phyloP scores from a whole-genome alignment of 140 eudicot species.

The Senecio squalidus region DNA sequence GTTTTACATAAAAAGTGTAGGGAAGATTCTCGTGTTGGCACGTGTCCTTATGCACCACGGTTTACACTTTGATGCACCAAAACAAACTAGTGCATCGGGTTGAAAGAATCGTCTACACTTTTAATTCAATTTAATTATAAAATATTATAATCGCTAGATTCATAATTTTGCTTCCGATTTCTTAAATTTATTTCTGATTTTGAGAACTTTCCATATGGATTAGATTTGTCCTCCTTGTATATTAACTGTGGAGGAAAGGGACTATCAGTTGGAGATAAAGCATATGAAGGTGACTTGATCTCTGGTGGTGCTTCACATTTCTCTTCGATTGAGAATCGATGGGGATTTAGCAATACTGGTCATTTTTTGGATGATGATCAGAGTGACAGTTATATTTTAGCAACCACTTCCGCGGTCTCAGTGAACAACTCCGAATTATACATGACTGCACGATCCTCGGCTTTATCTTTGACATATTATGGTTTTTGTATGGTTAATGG shows the following conservation, averaged over 20 bases:
- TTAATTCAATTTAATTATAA: too few relatives aligned
- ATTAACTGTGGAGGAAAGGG: conserved; percentile 57
- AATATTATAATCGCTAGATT: background rate
- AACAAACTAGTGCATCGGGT: too few relatives aligned
- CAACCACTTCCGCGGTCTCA: conserved; percentile 8
- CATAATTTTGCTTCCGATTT: background rate
- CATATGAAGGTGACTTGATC: conserved; percentile 24
- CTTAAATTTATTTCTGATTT: background rate
- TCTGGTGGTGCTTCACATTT: conserved; percentile 29
- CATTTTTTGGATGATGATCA: conserved; percentile 30
- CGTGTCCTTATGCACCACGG: too few relatives aligned
- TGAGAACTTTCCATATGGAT: background rate
- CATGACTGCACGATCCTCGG: conserved; percentile 50
- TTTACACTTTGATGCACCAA: too few relatives aligned
- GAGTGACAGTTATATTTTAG: conserved; percentile 13
- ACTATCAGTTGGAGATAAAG: conserved; percentile 8
- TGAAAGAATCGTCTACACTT: too few relatives aligned
- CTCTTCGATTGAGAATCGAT: conserved; percentile 7
- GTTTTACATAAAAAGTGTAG: too few relatives aligned
- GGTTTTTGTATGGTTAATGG: conserved; percentile 51
- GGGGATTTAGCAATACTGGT: conserved; percentile 70
- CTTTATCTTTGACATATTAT: conserved; percentile 60
- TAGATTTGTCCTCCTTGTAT: conserved; percentile 4
- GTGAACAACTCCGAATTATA: conserved; percentile 31
- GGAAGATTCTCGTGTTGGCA: too few relatives aligned